phyloP scores from a whole-genome alignment of 1,139 yeast genomes.

The Taphrina betulina region DNA sequence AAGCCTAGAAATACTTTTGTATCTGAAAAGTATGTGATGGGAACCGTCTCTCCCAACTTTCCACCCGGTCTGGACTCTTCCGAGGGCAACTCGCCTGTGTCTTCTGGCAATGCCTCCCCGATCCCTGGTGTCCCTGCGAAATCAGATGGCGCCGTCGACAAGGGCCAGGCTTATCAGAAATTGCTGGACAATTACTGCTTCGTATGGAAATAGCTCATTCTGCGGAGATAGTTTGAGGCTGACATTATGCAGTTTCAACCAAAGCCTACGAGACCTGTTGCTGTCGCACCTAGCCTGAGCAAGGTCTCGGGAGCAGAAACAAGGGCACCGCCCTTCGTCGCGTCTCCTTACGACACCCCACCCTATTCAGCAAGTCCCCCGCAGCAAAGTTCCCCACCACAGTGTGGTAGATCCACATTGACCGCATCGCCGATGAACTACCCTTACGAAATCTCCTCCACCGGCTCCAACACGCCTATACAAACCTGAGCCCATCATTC shows the following conservation, averaged over 20 bases:
- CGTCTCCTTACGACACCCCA: constrained; percentile 11
- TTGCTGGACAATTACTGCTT: constrained; percentile 29
- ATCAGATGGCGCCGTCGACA: neutral
- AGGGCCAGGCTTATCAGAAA: constrained; percentile 15
- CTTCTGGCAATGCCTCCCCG: constrained; percentile 28
- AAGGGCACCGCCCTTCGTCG: neutral
- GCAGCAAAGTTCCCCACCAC: neutral
- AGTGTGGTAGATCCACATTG: neutral
- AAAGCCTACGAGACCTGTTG: neutral
- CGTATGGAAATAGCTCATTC: constrained; percentile 18
- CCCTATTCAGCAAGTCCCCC: constrained; percentile 16
- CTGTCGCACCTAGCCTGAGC: neutral
- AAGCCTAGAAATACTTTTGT: neutral
- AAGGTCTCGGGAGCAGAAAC: neutral
- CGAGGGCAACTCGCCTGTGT: constrained; percentile 12
- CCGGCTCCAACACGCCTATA: neutral
- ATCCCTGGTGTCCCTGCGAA: constrained; percentile 11
- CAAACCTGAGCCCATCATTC: neutral
- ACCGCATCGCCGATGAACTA: neutral
- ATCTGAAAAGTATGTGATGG: neutral
- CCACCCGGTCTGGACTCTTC: constrained; percentile 21
- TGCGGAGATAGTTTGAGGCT: neutral
- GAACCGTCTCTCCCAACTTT: constrained; percentile 24
- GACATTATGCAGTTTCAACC: neutral
- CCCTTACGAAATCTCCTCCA: neutral